Evolutionary conservation across 2,329 filamentous ascomycete species (phyloP).

Genomic region (Talaromyces marneffei): DNA sequence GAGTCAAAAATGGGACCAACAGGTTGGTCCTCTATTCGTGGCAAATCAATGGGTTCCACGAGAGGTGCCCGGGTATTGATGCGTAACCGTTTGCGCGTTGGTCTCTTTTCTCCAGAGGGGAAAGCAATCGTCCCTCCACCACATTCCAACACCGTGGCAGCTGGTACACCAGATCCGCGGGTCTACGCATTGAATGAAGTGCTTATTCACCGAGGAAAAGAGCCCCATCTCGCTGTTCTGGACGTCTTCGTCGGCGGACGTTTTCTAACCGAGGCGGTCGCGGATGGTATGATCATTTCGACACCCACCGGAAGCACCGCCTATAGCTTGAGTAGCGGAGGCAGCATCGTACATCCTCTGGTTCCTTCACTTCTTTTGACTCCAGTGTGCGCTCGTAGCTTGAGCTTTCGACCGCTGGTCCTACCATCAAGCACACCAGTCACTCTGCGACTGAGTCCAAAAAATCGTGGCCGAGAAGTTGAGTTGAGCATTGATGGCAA

Average conservation of each 20-base stretch:
- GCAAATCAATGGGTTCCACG: conserved; percentile 71
- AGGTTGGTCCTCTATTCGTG: conserved; percentile 67
- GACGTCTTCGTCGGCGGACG: conserved; percentile 85
- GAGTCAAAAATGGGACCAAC: conserved; percentile 34
- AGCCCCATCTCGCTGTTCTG: conserved; percentile 85
- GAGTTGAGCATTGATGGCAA: conserved; percentile 76
- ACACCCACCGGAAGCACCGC: conserved; percentile 94
- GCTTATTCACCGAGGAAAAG: conserved; percentile 81
- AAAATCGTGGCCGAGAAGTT: conserved; percentile 69
- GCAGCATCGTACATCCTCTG: conserved; percentile 88
- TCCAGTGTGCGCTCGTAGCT: conserved; percentile 84
- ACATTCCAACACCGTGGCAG: conserved; percentile 29
- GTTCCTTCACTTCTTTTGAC: conserved; percentile 85
- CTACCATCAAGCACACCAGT: conserved; percentile 81
- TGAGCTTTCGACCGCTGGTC: conserved; percentile 87
- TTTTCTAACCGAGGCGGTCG: conserved; percentile 87
- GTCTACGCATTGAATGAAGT: conserved; percentile 88
- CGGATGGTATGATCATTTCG: conserved; percentile 89
- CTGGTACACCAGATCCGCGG: conserved; percentile 30
- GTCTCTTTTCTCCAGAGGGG: conserved; percentile 68
- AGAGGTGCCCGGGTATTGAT: conserved; percentile 76
- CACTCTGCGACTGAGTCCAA: conserved; percentile 71
- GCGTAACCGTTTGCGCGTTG: conserved; percentile 79
- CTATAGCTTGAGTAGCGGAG: conserved; percentile 88
- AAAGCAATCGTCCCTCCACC: conserved; percentile 38